These are phyloP conservation scores for Penicillium sp. DNA, from an alignment of 2,329 filamentous ascomycete species.

Conservation along the genomic window DNA sequence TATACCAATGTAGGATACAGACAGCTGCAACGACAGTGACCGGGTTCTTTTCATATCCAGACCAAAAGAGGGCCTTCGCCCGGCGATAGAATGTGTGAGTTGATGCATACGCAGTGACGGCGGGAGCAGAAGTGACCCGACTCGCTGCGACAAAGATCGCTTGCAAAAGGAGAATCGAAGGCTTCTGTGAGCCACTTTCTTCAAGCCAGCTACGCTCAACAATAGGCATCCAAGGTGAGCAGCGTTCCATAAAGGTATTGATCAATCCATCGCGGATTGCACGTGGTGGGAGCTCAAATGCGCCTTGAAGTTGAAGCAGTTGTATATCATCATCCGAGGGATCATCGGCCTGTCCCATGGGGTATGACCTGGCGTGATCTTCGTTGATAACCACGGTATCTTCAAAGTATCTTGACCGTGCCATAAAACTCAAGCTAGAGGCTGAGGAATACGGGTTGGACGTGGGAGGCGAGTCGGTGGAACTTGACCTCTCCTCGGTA, in stretches of 20 bases:
- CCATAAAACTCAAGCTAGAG: constrained; percentile 29
- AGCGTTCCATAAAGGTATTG: constrained; percentile 34
- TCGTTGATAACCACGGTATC: constrained; percentile 30
- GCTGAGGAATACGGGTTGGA: constrained; percentile 21
- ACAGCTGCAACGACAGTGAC: constrained; percentile 35
- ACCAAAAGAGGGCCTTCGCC: constrained; percentile 37
- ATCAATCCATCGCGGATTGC: constrained; percentile 32
- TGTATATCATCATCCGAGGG: constrained; percentile 31
- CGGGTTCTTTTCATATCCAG: constrained; percentile 35
- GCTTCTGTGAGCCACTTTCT: constrained; percentile 25
- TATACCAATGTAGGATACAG: constrained; percentile 38
- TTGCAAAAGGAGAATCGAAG: constrained; percentile 37
- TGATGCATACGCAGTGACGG: constrained; percentile 29
- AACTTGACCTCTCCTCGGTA: background rate
- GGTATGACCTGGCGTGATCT: constrained; percentile 29
- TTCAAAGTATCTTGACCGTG: constrained; percentile 32
- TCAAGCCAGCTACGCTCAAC: constrained; percentile 34
- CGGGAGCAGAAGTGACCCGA: constrained; percentile 40
- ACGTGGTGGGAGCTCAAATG: constrained; percentile 31
- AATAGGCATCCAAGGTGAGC: constrained; percentile 37
- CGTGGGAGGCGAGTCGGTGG: background rate
- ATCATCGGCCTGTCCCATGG: constrained; percentile 23
- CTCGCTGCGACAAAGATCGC: constrained; percentile 47
- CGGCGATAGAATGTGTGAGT: constrained; percentile 35
- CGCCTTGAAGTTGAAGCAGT: constrained; percentile 27